Evolutionary conservation across 2,329 filamentous ascomycete species (phyloP), one percentile per base, ranked within the genome.

Genomic region (Fusarium oxysporum): DNA sequence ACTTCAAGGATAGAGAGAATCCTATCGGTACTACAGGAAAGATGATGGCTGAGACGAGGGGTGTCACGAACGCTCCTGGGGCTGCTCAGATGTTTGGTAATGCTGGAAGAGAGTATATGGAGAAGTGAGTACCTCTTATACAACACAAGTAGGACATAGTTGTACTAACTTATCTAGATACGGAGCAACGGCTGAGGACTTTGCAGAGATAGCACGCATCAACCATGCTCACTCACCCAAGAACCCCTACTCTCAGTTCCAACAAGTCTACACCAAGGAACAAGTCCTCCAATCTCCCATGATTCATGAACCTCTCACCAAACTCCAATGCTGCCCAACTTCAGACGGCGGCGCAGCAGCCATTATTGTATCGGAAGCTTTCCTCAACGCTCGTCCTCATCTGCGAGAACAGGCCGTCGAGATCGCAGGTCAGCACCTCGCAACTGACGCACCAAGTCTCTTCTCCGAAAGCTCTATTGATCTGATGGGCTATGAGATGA

Each of bases 191-290:
- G 80, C 88, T 16, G 91, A 93, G 76, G 96, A 98, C 86, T 98
- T 98, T 83, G 96, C 93, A 38, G 96, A 98, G 85, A 98, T 98
- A 79, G 96, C 91, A 14, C 91, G 96, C 76, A 84, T 98, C 81
- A 98, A 97, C 86, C 96, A 98, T 83, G 91, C 91, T 71, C 96
- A 99, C 88, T 95, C 92, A 28, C 92, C 92, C 81, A 90, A 92
- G 75, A 98, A 98, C 86, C 96, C 96, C 14, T 99, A 99, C 87
- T 96, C 94, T n/a, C 96, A 98, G 83, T 98, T 99, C 87, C 92
- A 92, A 79, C 90, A 97, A 79, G 93, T 96, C 80, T 98, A 98
- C 86, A 93, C 93, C 1, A 90, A 92, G 44, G 93, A 97, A 37
- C 92, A 98, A 83, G 87, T 98, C 80, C 83, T 94, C 80, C 86